Conservation (phyloP, 306 rosid genomes). For the Castanospermum australe region DNA sequence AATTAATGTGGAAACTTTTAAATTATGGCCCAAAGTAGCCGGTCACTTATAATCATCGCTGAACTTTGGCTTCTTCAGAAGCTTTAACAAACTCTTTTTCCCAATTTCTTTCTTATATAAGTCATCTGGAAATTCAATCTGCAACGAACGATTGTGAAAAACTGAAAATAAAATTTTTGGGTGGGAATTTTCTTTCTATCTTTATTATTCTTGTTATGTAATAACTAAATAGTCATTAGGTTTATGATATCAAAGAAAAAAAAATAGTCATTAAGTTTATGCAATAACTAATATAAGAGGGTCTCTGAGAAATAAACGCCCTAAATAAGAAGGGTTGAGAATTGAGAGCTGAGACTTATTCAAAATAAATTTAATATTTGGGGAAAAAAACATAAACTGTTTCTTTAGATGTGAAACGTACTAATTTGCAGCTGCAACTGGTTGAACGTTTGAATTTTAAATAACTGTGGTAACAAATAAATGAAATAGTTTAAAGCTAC, state of each 20-base stretch:
- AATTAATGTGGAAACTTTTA: background rate
- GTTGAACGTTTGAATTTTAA: too few relatives aligned
- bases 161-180: background rate
- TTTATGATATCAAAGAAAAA: too few relatives aligned
- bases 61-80: background rate
- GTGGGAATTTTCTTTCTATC: background rate
- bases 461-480: too few relatives aligned
- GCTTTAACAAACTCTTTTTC: background rate
- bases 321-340: too few relatives aligned
- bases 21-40: background rate
- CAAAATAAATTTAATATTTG: too few relatives aligned
- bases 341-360: too few relatives aligned
- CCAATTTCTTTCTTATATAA: background rate
- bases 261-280: too few relatives aligned
- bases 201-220: background rate
- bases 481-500: too few relatives aligned
- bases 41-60: background rate
- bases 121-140: background rate
- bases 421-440: background rate
- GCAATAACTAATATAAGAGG: background rate
- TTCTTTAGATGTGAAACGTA: background rate
- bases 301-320: too few relatives aligned
- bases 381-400: background rate
- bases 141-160: background rate
- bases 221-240: too few relatives aligned